Conservation (phyloP, 139 green algal species). For the Ettlia oleoabundans region DNA sequence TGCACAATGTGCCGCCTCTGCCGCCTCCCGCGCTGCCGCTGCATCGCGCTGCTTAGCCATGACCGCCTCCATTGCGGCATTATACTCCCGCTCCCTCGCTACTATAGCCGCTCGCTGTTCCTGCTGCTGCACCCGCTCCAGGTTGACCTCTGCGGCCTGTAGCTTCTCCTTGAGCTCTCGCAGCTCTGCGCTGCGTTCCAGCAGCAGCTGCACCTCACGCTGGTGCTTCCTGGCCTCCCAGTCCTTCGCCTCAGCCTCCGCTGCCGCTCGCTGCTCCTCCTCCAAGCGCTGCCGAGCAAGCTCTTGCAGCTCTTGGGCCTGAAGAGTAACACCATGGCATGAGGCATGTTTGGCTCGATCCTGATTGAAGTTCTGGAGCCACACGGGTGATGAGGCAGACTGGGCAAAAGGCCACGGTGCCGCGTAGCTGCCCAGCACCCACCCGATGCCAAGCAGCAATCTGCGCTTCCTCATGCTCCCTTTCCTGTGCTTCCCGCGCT, state of each 20-base stretch:
- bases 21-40: slow-evolving; percentile 9
- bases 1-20: not conserved
- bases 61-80: not conserved
- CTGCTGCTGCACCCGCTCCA: slow-evolving; percentile 18
- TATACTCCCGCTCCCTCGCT: slow-evolving; percentile 15
- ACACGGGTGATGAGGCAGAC: not conserved
- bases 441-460: slow-evolving; percentile 16
- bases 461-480: slow-evolving; percentile 3
- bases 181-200: slow-evolving; percentile 22
- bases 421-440: too few species aligned
- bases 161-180: slow-evolving; percentile 42
- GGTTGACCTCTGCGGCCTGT: slow-evolving; percentile 15
- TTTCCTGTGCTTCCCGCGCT: not conserved
- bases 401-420: too few species aligned
- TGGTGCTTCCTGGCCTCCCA: slow-evolving; percentile 21
- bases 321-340: not conserved
- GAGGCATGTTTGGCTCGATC: not conserved
- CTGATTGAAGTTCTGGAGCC: too few species aligned
- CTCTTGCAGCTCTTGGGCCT: slow-evolving; percentile 13
- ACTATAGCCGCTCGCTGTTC: slow-evolving; percentile 2
- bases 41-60: not conserved
- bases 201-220: slow-evolving; percentile 27
- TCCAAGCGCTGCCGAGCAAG: slow-evolving; percentile 4
- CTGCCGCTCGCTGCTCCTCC: slow-evolving; percentile 7
- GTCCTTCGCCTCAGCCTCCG: not conserved